phyloP scores from a whole-genome alignment of 306 rosid species.

The Trichosanthes truncata region DNA sequence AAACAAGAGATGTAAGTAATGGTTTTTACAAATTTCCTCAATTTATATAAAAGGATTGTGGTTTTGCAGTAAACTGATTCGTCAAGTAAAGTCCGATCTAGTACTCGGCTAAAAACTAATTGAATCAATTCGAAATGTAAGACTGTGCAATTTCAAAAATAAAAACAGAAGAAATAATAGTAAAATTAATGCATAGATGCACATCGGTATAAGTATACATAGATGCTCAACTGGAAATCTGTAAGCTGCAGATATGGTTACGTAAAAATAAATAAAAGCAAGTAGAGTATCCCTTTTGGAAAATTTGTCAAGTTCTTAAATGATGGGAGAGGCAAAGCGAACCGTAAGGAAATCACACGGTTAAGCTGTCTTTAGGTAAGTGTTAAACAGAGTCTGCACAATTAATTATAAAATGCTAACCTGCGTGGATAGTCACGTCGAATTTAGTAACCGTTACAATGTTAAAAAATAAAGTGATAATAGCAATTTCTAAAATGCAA shows the following conservation, averaged over 20 bases:
- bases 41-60: background rate
- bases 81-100: background rate
- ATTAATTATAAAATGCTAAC: slow-evolving; percentile 4
- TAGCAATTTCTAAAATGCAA: slow-evolving; percentile 7
- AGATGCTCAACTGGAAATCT: slow-evolving; percentile 7
- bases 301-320: slow-evolving; percentile 4
- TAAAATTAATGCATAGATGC: background rate
- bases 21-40: background rate
- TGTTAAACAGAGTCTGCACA: slow-evolving; percentile 9
- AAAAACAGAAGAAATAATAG: background rate
- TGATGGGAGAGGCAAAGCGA: background rate
- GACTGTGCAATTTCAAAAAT: background rate
- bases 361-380: slow-evolving; percentile 5
- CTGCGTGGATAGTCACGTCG: slow-evolving; percentile 3
- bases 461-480: background rate
- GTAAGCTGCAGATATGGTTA: background rate
- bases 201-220: background rate
- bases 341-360: background rate
- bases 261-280: slow-evolving; percentile 4
- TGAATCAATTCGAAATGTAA: background rate
- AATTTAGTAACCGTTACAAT: slow-evolving; percentile 7
- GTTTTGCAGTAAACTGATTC: background rate
- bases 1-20: background rate
- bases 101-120: background rate
- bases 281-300: background rate